Conservation (phyloP, 73 alveolate species). For the Paramecium octaurelia region DNA sequence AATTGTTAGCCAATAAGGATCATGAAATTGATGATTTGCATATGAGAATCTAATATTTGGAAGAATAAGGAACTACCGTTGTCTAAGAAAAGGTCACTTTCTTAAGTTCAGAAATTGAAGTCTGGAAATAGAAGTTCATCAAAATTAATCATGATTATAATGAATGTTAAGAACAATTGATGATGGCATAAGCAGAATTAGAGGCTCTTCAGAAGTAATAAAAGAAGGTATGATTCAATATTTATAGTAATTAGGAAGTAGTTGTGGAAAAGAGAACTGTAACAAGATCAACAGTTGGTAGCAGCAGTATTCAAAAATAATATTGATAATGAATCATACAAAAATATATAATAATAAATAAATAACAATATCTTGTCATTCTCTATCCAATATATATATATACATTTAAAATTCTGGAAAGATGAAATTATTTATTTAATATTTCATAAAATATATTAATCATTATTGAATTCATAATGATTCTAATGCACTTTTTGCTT, state of each 20-base stretch:
- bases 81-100: conserved; percentile 9
- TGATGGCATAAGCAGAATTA: conserved; percentile 43
- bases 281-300: conserved; percentile 2
- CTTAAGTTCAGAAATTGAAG: conserved; percentile 29
- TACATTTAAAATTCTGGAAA: neutral
- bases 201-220: neutral
- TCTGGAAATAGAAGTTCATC: conserved; percentile 35
- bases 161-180: conserved; percentile 4
- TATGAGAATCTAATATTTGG: neutral
- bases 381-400: no score
- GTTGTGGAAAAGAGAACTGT: conserved; percentile 25
- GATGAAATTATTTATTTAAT: neutral
- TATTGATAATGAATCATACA: neutral
- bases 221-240: neutral
- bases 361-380: no score
- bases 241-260: neutral
- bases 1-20: neutral
- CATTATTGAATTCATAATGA: neutral
- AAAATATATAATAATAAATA: neutral
- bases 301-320: neutral
- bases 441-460: neutral
- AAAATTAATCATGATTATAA: conserved; percentile 8
- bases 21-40: neutral
- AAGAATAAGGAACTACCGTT: conserved; percentile 40
- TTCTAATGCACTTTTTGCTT: conserved; percentile 53